phyloP scores from a whole-genome alignment of 2,329 filamentous ascomycete species.

The Epichloe festucae region DNA sequence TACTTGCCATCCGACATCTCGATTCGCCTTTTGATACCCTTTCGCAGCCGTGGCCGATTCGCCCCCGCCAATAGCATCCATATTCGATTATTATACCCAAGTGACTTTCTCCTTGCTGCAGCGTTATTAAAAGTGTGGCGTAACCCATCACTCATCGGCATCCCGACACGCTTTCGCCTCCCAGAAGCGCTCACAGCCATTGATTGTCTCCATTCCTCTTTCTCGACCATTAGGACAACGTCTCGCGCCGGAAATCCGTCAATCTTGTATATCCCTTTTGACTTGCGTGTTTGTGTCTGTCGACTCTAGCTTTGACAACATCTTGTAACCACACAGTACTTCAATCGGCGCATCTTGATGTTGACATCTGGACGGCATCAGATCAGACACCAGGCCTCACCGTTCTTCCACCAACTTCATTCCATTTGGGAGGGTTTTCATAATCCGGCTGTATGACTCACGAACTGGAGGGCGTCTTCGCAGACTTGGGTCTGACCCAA shows the following conservation, averaged over 20 bases:
- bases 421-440: not conserved
- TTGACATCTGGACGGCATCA: slow-evolving; percentile 1
- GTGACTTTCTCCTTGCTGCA: not conserved
- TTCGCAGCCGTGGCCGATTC: not conserved
- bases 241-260: not conserved
- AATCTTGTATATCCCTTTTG: not conserved
- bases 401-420: not conserved
- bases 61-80: not conserved
- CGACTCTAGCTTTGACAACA: not conserved
- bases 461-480: slow-evolving; percentile 51
- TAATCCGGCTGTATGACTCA: slow-evolving; percentile 30
- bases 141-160: not conserved
- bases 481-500: slow-evolving; percentile 65
- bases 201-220: not conserved
- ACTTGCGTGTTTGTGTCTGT: not conserved
- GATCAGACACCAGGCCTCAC: not conserved
- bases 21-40: not conserved
- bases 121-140: not conserved
- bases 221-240: not conserved
- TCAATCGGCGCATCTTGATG: slow-evolving; percentile 7
- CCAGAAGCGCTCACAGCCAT: not conserved
- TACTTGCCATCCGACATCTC: not conserved
- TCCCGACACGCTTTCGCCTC: not conserved
- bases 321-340: not conserved
- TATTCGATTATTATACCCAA: not conserved